These are phyloP conservation scores for Apiospora marii DNA, from an alignment of 2,329 filamentous ascomycete species.

Conservation along the genomic window DNA sequence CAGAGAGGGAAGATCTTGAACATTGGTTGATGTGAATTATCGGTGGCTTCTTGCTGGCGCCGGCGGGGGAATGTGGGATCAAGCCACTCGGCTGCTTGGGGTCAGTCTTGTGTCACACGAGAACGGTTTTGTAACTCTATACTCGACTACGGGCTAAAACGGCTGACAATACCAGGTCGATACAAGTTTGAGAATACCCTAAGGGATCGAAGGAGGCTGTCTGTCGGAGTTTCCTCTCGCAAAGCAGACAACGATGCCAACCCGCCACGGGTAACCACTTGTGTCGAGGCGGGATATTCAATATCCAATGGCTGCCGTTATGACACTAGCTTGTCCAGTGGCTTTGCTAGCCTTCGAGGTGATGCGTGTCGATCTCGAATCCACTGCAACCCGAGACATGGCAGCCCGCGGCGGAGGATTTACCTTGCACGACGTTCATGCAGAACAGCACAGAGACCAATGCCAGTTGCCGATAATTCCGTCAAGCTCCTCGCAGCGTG, in stretches of 20 bases:
- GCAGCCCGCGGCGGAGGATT: not conserved
- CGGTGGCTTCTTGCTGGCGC: not conserved
- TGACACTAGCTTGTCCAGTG: not conserved
- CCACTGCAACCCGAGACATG: not conserved
- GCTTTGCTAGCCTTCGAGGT: not conserved
- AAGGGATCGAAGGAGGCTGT: not conserved
- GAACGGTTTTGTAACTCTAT: not conserved
- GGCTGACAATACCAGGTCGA: not conserved
- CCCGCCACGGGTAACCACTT: not conserved
- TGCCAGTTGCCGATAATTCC: not conserved
- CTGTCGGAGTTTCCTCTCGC: not conserved
- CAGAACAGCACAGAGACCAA: not conserved
- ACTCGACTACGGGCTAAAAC: not conserved
- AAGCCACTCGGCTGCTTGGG: not conserved
- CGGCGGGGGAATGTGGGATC: not conserved
- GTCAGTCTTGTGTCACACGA: not conserved
- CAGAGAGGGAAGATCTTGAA: not conserved
- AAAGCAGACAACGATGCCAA: not conserved
- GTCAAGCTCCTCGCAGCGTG: not conserved
- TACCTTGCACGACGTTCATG: not conserved
- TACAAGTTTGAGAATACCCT: not conserved
- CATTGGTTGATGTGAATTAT: not conserved
- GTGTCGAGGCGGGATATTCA: not conserved
- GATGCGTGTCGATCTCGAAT: not conserved
- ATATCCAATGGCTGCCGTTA: conserved; percentile 2